Percentiles rank a stretch among this genome's conserved stretches.
These are phyloP conservation scores for Aeminium ludgeri DNA, from an alignment of 495 filamentous ascomycete species.

Conservation along the genomic window DNA sequence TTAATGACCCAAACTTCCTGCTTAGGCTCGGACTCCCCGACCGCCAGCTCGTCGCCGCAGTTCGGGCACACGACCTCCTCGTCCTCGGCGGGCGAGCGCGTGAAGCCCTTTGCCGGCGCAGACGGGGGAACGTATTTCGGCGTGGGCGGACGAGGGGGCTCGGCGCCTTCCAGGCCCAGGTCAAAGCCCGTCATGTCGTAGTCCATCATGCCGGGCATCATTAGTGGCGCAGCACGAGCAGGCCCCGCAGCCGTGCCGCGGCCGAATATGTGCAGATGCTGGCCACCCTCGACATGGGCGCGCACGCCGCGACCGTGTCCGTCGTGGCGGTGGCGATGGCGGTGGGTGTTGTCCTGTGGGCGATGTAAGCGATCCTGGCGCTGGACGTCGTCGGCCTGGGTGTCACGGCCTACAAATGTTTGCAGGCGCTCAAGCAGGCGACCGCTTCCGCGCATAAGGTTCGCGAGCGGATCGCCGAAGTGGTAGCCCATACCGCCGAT, in stretches of 20 bases:
- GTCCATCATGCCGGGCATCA: constrained; percentile 11
- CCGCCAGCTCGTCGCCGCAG: constrained; percentile 53
- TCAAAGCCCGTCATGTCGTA: constrained; percentile 14
- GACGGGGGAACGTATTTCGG: constrained; percentile 41
- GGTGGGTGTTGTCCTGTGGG: neutral
- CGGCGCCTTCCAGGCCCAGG: constrained; percentile 7
- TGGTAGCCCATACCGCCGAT: neutral
- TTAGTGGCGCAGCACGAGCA: too few relatives aligned
- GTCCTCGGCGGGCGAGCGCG: constrained; percentile 41
- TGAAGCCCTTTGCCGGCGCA: constrained; percentile 44
- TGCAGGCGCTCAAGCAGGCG: too few relatives aligned
- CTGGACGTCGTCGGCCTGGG: too few relatives aligned
- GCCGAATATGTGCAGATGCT: too few relatives aligned
- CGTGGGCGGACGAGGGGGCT: constrained; percentile 3
- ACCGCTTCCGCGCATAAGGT: too few relatives aligned
- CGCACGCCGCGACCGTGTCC: neutral
- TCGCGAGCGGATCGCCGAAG: too few relatives aligned
- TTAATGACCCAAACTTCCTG: constrained; percentile 59
- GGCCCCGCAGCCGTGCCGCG: too few relatives aligned
- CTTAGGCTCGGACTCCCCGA: constrained; percentile 35
- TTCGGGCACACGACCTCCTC: constrained; percentile 55
- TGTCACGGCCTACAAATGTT: too few relatives aligned
- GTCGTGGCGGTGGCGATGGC: constrained; percentile 1
- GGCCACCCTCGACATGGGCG: too few relatives aligned
- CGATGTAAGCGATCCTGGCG: neutral